phyloP scores from a whole-genome alignment of 345 rosid genomes.

The Bruguiera gymnorhiza region DNA sequence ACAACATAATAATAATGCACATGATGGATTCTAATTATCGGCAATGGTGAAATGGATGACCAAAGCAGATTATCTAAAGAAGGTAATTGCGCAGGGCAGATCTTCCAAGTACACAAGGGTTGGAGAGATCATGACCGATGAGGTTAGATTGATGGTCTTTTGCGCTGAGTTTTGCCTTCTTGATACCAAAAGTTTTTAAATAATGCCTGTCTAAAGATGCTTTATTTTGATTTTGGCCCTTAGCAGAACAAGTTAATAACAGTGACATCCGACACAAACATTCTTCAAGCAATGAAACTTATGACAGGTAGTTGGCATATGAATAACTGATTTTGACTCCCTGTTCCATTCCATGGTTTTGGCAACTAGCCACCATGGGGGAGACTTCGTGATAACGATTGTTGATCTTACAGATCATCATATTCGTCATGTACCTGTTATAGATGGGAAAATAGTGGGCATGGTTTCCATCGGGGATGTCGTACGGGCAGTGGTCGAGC shows the following conservation, averaged over 20 bases:
- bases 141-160: conserved; percentile 36
- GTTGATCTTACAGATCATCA: conserved; percentile 48
- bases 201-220: conserved; percentile 2
- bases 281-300: conserved; percentile 79
- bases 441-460: conserved; percentile 76
- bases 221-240: background rate
- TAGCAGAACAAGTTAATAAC: conserved; percentile 60
- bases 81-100: conserved; percentile 65
- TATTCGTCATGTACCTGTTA: conserved; percentile 76
- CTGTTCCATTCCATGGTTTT: background rate
- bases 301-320: conserved; percentile 61
- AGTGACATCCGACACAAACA: conserved; percentile 63
- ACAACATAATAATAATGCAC: too few species aligned
- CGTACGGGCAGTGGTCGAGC: conserved; percentile 72
- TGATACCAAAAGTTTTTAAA: too few species aligned
- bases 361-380: background rate
- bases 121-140: conserved; percentile 76
- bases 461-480: conserved; percentile 84
- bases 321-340: background rate
- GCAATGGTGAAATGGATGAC: conserved; percentile 19
- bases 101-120: conserved; percentile 65
- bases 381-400: background rate
- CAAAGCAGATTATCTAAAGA: conserved; percentile 65
- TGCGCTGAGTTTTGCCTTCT: too few species aligned
- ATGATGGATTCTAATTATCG: background rate